A percentile compares a stretch with the other conserved stretches of the same genome.
phyloP scores from a whole-genome alignment of 306 rosid genomes.

The Gillenia trifoliata region DNA sequence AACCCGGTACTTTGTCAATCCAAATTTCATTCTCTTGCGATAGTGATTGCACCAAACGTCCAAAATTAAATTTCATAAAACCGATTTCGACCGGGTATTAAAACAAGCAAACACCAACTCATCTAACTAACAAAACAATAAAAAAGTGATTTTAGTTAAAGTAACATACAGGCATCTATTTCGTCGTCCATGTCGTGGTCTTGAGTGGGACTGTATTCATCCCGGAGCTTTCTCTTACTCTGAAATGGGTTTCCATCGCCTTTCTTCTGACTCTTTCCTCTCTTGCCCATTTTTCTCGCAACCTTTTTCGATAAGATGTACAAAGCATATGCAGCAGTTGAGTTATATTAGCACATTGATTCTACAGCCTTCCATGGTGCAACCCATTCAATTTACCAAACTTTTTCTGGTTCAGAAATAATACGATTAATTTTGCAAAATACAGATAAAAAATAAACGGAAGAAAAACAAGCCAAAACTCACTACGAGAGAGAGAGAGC shows the following conservation, averaged over 20 bases:
- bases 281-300: slow-evolving; percentile 52
- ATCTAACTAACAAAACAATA: neutral
- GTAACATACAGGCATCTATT: slow-evolving; percentile 68
- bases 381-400: too few relatives aligned
- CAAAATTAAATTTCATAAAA: neutral
- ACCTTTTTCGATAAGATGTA: too few relatives aligned
- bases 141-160: neutral
- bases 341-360: too few relatives aligned
- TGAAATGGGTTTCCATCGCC: slow-evolving; percentile 14
- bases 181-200: slow-evolving; percentile 74
- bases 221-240: slow-evolving; percentile 23
- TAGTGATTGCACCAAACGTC: neutral
- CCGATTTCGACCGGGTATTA: neutral
- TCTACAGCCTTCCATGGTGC: too few relatives aligned
- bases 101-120: neutral
- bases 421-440: too few relatives aligned
- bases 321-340: neutral
- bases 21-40: neutral
- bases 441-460: too few relatives aligned
- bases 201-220: slow-evolving; percentile 10
- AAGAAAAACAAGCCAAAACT: too few relatives aligned
- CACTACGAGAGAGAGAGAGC: too few relatives aligned
- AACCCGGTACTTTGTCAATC: neutral
- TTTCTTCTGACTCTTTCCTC: slow-evolving; percentile 40
- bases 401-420: too few relatives aligned